Percentiles rank a stretch among this genome's conserved stretches.
Conservation (phyloP, 306 rosid species). For the Fragaria vesca region DNA sequence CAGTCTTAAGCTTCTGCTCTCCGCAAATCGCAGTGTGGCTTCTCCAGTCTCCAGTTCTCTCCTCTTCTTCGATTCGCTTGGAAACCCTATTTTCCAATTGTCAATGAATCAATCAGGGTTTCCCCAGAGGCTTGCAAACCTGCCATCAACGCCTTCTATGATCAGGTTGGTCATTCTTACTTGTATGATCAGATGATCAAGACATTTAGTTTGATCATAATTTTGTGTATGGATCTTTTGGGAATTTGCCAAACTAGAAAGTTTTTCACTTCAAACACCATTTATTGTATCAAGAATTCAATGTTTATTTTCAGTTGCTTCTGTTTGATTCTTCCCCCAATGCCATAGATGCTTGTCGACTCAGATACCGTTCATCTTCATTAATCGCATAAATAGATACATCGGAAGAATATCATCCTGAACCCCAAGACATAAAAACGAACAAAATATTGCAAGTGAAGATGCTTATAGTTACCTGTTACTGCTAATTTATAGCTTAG, state of each 20-base stretch:
- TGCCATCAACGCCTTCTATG: too few species aligned
- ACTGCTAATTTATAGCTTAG: background rate
- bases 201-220: background rate
- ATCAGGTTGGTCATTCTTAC: too few species aligned
- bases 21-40: too few species aligned
- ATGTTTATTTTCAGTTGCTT: background rate
- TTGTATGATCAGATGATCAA: background rate
- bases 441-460: background rate
- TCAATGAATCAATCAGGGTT: too few species aligned
- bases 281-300: background rate
- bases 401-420: too few species aligned
- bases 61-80: too few species aligned
- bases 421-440: background rate
- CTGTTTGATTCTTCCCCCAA: background rate
- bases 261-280: background rate
- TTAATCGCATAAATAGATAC: background rate
- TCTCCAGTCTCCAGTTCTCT: too few species aligned
- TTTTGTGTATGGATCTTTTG: background rate
- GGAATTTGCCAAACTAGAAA: too few species aligned
- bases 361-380: background rate
- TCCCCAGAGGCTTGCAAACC: too few species aligned
- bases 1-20: too few species aligned
- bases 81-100: too few species aligned
- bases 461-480: background rate
- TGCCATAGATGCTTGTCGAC: background rate